Conservation (phyloP, 2,329 filamentous ascomycete species). For the Oidium heveae region DNA sequence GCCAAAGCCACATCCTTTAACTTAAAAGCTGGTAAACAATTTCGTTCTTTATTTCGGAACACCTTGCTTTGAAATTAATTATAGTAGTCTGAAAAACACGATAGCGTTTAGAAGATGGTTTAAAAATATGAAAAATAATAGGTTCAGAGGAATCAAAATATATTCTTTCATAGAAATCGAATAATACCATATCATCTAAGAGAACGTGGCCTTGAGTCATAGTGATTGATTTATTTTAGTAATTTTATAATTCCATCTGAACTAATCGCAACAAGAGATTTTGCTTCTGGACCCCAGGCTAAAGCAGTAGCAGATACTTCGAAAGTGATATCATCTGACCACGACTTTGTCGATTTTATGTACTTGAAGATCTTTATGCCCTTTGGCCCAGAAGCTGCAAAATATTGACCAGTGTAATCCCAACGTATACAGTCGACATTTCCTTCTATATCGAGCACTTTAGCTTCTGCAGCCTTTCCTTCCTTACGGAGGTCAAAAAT, state of each 20-base stretch:
- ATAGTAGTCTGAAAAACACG: too few relatives aligned
- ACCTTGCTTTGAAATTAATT: too few relatives aligned
- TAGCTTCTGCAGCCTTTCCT: constrained; percentile 53
- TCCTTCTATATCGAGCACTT: constrained; percentile 65
- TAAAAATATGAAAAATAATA: too few relatives aligned
- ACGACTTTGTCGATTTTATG: constrained; percentile 61
- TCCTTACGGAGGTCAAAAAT: constrained; percentile 88
- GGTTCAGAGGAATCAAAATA: too few relatives aligned
- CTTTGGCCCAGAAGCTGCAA: constrained; percentile 56
- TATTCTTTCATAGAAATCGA: too few relatives aligned
- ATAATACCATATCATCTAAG: too few relatives aligned
- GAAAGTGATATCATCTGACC: constrained; percentile 64
- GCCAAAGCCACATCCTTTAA: too few relatives aligned
- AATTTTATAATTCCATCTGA: constrained; percentile 51
- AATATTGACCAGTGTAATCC: constrained; percentile 89
- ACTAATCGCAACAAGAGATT: constrained; percentile 50
- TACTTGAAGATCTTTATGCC: constrained; percentile 79
- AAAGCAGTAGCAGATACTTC: constrained; percentile 49
- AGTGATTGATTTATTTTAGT: constrained; percentile 19
- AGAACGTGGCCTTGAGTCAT: too few relatives aligned
- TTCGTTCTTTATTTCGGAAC: too few relatives aligned
- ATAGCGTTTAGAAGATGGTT: too few relatives aligned
- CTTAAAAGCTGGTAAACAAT: too few relatives aligned
- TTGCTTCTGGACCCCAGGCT: constrained; percentile 52
- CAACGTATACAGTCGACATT: constrained; percentile 54